phyloP scores from a whole-genome alignment of 2,329 filamentous ascomycete genomes.

The Botrytis hyacinthi region DNA sequence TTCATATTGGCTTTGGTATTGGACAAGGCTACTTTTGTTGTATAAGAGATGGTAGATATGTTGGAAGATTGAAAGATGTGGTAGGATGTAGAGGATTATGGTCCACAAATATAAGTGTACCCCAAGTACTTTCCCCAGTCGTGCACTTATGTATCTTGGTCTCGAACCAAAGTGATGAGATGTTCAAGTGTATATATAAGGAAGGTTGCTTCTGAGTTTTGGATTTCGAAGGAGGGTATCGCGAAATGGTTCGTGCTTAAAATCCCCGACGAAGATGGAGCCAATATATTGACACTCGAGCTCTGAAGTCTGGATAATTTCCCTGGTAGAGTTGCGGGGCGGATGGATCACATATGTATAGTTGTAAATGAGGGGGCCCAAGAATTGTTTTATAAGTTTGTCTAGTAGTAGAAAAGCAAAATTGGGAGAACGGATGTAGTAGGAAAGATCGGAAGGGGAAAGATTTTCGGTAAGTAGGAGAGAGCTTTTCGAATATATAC shows the following conservation, averaged over 20 bases:
- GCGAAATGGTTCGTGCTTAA: constrained; percentile 12
- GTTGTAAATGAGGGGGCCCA: background rate
- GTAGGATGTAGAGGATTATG: background rate
- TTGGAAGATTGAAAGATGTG: background rate
- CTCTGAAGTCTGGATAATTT: background rate
- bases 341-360: background rate
- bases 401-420: background rate
- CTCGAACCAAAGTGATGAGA: background rate
- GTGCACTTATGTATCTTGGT: background rate
- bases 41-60: background rate
- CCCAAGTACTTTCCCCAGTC: constrained; percentile 3
- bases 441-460: background rate
- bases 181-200: background rate
- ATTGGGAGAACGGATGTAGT: background rate
- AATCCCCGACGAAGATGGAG: background rate
- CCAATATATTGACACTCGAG: constrained; percentile 8
- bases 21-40: background rate
- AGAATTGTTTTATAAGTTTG: background rate
- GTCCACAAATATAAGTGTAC: constrained; percentile 1
- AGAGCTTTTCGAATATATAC: background rate
- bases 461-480: background rate
- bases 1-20: background rate
- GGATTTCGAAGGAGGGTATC: background rate
- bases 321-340: constrained; percentile 7
- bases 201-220: background rate